Base-by-base conservation (phyloP, 2,329 filamentous ascomycete species). In the Gremmenia infestans region DNA sequence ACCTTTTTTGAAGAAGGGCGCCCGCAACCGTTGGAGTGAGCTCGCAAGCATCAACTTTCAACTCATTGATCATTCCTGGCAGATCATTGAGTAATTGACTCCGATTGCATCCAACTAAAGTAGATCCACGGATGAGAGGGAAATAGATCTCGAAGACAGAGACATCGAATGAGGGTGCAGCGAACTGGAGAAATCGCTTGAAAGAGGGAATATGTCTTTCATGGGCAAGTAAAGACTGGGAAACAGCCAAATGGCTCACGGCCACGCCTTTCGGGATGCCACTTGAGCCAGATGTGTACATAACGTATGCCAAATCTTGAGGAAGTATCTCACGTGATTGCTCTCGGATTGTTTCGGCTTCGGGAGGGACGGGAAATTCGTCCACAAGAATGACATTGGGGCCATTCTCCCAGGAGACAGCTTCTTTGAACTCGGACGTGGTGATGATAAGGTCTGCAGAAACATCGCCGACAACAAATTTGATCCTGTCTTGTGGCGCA, bases 131-230 rank as follows among this genome's bases (percentile, higher is more conserved):
- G 59, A 85, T 87, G 15, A 92, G 75, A 0, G 92, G 88, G 62
- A 96, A 96, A 77, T 96, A 96, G 6, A 95, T 92, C 69, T 97
- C 92, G 69, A 97, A 97, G 5, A 96, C 87, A 0, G 90, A 96
- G 7, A 97, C 92, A 71, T 97, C 92, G 68, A 97, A 97, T 0
- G 91, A 96, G 0, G 92, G 90, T 3, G 91, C 87, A 4, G 92
- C 92, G 70, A 96, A 96, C 69, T 97, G 92, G 0, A 97, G 79
- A 69, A 97, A 96, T 47, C 91, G 82, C 15, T 77, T 76, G 67
- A 96, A 96, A 0, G 52, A 40, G 2, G 92, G 92, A 42, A 97
- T 86, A 64, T 92, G 84, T 48, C 75, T 78, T 65, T 95, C 80
- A 67, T 97, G 92, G 2, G 90, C 89, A 45, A 96, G 78, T 7